Conservation (phyloP, 208 protist species). For the Zelonia costaricensis region DNA sequence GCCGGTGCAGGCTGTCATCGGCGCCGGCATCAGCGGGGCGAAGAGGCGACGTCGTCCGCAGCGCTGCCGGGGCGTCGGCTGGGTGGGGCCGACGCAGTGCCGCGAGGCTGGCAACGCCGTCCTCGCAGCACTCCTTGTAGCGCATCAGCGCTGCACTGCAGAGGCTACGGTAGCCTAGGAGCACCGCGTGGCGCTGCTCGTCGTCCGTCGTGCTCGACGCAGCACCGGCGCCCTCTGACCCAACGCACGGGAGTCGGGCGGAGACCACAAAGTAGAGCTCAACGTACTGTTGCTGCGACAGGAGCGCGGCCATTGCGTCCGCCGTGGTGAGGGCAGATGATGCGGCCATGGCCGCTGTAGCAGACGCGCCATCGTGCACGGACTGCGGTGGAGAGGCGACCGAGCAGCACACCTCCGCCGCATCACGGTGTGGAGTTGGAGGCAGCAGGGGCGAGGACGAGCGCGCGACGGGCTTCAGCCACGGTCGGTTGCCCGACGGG, state of each 20-base stretch:
- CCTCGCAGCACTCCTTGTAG: slow-evolving; percentile 73
- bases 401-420: too few species aligned
- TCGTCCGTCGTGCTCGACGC: background rate
- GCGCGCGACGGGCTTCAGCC: too few species aligned
- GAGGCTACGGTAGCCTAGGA: slow-evolving; percentile 42
- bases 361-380: too few species aligned
- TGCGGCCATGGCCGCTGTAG: too few species aligned
- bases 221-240: background rate
- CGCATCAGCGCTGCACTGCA: slow-evolving; percentile 73
- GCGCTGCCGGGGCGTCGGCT: slow-evolving; percentile 9
- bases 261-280: slow-evolving; percentile 30
- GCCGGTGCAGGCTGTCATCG: background rate
- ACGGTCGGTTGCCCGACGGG: too few species aligned
- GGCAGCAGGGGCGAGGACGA: too few species aligned
- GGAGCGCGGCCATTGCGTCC: background rate
- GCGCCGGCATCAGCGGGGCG: background rate
- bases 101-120: slow-evolving; percentile 36
- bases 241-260: slow-evolving; percentile 1
- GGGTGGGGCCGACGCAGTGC: slow-evolving; percentile 1
- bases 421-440: too few species aligned
- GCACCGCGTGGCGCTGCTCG: background rate
- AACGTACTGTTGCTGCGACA: slow-evolving; percentile 27
- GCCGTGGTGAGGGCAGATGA: too few species aligned
- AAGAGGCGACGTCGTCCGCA: background rate
- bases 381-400: too few species aligned